Conservation (phyloP, 2,329 filamentous ascomycete species). For the Scortechinia acanthostroma region DNA sequence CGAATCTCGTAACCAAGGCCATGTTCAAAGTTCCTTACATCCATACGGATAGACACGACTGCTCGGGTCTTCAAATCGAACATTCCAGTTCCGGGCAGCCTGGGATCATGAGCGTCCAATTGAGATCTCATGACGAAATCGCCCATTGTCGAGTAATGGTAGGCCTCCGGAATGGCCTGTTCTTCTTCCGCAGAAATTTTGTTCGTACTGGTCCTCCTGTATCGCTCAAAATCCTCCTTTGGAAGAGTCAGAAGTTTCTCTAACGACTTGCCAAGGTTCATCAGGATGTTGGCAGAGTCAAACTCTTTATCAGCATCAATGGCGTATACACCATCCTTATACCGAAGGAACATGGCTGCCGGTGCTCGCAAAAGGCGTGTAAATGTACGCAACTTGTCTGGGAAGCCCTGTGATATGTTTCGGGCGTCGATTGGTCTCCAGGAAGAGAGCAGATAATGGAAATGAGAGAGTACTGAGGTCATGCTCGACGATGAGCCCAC, state of each 20-base stretch:
- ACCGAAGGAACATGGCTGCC: constrained; percentile 73
- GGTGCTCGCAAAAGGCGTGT: constrained; percentile 69
- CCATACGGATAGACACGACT: constrained; percentile 86
- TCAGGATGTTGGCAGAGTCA: constrained; percentile 77
- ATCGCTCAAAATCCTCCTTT: constrained; percentile 78
- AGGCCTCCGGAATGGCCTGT: constrained; percentile 63
- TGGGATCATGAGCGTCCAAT: constrained; percentile 79
- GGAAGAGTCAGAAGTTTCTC: constrained; percentile 86
- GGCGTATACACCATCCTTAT: constrained; percentile 79
- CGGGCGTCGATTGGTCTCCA: constrained; percentile 69
- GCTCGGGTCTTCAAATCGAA: constrained; percentile 95
- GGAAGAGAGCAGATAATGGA: constrained; percentile 81
- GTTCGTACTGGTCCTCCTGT: constrained; percentile 62
- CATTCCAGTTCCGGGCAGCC: constrained; percentile 83
- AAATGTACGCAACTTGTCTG: constrained; percentile 53
- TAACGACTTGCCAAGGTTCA: constrained; percentile 89
- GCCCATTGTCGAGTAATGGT: constrained; percentile 78
- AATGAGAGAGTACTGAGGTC: constrained; percentile 79
- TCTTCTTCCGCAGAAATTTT: constrained; percentile 67
- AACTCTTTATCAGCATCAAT: constrained; percentile 94
- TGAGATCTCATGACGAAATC: constrained; percentile 94
- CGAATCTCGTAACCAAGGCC: constrained; percentile 84
- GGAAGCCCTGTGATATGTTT: constrained; percentile 63
- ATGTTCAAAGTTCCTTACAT: constrained; percentile 62
- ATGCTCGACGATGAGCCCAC: constrained; percentile 95